phyloP scores from a whole-genome alignment of 2,329 filamentous ascomycete species.

The Pseudomassariella vexata region DNA sequence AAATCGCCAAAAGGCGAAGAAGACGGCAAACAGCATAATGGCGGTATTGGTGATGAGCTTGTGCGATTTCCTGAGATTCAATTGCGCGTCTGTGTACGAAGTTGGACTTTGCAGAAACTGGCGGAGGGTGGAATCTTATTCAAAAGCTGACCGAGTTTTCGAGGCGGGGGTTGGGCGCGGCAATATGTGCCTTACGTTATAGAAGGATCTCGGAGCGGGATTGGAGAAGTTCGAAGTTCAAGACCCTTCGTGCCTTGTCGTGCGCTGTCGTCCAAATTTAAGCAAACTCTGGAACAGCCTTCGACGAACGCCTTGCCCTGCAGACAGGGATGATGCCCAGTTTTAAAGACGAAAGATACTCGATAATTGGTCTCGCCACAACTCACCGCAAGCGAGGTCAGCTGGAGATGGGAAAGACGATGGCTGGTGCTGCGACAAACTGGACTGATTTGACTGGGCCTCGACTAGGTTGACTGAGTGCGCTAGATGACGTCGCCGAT shows the following conservation, averaged over 20 bases:
- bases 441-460: slow-evolving; percentile 1
- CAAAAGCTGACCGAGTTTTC: not conserved
- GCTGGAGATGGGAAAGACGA: not conserved
- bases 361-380: not conserved
- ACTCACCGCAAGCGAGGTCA: not conserved
- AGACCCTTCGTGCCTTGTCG: not conserved
- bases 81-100: too few species aligned
- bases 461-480: slow-evolving; percentile 1
- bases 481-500: slow-evolving; percentile 5
- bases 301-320: not conserved
- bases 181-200: not conserved
- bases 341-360: slow-evolving; percentile 1
- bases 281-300: not conserved
- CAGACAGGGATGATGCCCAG: slow-evolving; percentile 7
- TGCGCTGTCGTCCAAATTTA: not conserved
- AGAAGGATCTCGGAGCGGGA: not conserved
- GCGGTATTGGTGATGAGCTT: not conserved
- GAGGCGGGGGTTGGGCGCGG: not conserved
- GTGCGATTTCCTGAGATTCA: not conserved
- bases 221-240: not conserved
- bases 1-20: slow-evolving; percentile 59
- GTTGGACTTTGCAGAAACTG: too few species aligned
- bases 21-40: slow-evolving; percentile 56
- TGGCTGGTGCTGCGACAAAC: not conserved
- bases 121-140: not conserved